phyloP scores from a whole-genome alignment of 1,284 basidiomycete species.

The Pseudozyma sp. region DNA sequence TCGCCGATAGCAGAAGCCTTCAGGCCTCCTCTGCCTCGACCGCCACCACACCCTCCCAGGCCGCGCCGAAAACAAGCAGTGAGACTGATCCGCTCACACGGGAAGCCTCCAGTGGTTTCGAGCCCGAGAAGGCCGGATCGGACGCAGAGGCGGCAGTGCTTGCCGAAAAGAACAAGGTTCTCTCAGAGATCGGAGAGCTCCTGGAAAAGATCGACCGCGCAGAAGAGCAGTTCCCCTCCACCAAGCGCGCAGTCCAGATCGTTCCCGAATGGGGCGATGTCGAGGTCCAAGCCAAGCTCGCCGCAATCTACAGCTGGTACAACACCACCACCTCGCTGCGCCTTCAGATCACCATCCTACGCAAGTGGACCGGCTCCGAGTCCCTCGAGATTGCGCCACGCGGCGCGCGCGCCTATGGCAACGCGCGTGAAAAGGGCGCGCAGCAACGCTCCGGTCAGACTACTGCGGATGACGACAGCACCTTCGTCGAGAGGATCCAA shows the following conservation, averaged over 20 bases:
- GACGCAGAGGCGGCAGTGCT: conserved; percentile 11
- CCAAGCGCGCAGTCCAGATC: conserved; percentile 53
- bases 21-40: conserved; percentile 3
- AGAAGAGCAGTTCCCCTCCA: conserved; percentile 64
- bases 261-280: conserved; percentile 60
- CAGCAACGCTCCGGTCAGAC: conserved; percentile 13
- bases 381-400: conserved; percentile 54
- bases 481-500: conserved; percentile 90
- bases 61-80: not conserved
- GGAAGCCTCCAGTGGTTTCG: conserved; percentile 7
- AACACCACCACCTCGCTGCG: conserved; percentile 58
- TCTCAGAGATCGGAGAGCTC: conserved; percentile 51
- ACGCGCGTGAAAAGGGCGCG: conserved; percentile 13
- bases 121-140: conserved; percentile 14
- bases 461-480: conserved; percentile 48
- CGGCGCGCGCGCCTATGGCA: conserved; percentile 8
- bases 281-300: conserved; percentile 59
- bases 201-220: conserved; percentile 60
- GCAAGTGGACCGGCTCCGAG: conserved; percentile 65
- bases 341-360: conserved; percentile 61
- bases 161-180: conserved; percentile 39
- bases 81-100: conserved; percentile 7
- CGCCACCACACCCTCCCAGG: conserved; percentile 69
- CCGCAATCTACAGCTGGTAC: conserved; percentile 65
- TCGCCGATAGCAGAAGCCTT: not conserved